These are phyloP conservation scores for Citrus hindsii DNA, from an alignment of 345 rosid species.

Conservation along the genomic window DNA sequence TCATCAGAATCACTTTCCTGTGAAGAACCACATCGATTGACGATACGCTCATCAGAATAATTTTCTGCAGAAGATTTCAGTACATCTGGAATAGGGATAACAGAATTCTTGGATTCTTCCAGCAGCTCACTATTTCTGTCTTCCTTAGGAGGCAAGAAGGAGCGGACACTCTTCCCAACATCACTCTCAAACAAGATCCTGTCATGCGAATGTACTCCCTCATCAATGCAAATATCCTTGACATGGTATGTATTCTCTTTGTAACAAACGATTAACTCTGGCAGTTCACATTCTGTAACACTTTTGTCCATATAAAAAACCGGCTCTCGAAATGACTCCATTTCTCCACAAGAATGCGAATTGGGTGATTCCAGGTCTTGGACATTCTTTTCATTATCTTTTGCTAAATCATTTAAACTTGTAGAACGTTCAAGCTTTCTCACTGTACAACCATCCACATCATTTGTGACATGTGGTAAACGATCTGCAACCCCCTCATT, in stretches of 20 bases:
- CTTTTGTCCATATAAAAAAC: constrained; percentile 54
- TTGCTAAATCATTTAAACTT: constrained; percentile 12
- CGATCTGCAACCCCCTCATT: constrained; percentile 21
- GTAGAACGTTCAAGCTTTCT: constrained; percentile 20
- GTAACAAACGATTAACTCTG: constrained; percentile 70
- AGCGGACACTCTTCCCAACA: constrained; percentile 19
- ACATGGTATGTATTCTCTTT: constrained; percentile 50
- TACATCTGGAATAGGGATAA: constrained; percentile 5
- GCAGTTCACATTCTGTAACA: constrained; percentile 46
- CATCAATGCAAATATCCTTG: constrained; percentile 80
- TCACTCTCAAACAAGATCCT: constrained; percentile 48
- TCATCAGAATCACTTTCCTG: constrained; percentile 17
- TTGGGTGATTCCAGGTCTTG: constrained; percentile 16
- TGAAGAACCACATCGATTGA: constrained; percentile 10
- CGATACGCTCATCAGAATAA: constrained; percentile 9
- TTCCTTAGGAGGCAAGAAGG: constrained; percentile 22
- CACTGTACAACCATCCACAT: constrained; percentile 23
- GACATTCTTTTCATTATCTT: constrained; percentile 21
- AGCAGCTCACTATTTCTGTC: constrained; percentile 10
- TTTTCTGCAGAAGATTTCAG: constrained; percentile 25
- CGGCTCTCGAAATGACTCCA: constrained; percentile 29
- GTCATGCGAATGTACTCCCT: constrained; percentile 56
- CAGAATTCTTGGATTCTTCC: constrained; percentile 12
- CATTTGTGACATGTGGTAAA: constrained; percentile 10
- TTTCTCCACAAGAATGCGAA: constrained; percentile 16